A percentile compares a stretch with the other conserved stretches of the same genome.
Evolutionary conservation across 371 early-diverging fungal species (phyloP).

Genomic region (Rhizopus sp.): DNA sequence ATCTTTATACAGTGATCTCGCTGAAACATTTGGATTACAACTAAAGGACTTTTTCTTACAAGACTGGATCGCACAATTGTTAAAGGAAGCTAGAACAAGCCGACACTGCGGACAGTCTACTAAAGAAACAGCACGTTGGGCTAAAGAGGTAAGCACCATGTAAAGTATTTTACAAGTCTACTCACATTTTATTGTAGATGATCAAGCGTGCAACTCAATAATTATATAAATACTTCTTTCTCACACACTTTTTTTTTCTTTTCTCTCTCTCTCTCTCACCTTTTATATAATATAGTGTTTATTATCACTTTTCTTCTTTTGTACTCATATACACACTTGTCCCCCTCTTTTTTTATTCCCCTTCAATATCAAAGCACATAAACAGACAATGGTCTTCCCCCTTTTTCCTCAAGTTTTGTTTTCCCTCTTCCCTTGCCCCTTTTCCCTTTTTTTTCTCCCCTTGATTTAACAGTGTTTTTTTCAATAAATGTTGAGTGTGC

Average conservation of each 20-base stretch:
- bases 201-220: slow-evolving; percentile 31
- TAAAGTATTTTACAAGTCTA: background rate
- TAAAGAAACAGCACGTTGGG: slow-evolving; percentile 85
- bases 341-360: background rate
- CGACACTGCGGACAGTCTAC: slow-evolving; percentile 61
- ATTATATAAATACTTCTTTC: background rate
- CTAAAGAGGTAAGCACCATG: slow-evolving; percentile 50
- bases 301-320: slow-evolving; percentile 4
- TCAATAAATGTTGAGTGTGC: too few relatives aligned
- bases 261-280: background rate
- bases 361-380: background rate
- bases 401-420: background rate
- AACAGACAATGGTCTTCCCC: background rate
- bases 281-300: slow-evolving; percentile 9
- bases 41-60: slow-evolving; percentile 62
- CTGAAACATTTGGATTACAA: slow-evolving; percentile 77
- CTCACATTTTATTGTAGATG: slow-evolving; percentile 21
- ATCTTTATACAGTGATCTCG: slow-evolving; percentile 57
- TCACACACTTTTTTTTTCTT: background rate
- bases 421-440: slow-evolving; percentile 1
- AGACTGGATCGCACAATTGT: slow-evolving; percentile 65
- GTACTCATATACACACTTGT: slow-evolving; percentile 12
- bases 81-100: slow-evolving; percentile 77
- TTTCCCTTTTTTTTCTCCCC: background rate
- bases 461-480: too few relatives aligned